Percentiles rank a stretch among this genome's conserved stretches.
Evolutionary conservation across 2,329 filamentous ascomycete genomes (phyloP).

Genomic region (Ceratocystiopsis brevicomis): DNA sequence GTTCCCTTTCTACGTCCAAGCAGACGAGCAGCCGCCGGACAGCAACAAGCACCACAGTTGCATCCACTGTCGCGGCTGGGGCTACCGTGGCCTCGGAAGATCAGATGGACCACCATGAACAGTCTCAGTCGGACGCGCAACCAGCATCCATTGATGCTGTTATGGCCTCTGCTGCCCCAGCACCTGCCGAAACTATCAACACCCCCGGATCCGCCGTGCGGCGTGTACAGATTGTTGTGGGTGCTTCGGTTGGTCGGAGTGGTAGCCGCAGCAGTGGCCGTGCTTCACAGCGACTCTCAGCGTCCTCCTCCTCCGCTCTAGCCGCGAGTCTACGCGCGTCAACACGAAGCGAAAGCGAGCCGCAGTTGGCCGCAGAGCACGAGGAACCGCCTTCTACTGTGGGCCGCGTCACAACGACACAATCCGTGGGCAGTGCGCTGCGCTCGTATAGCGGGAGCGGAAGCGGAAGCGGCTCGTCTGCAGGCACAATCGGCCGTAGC

Average conservation of each 20-base stretch:
- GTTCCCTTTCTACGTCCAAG: constrained; percentile 24
- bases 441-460: constrained; percentile 22
- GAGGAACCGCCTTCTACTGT: constrained; percentile 31
- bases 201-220: constrained; percentile 33
- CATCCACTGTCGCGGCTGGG: no score
- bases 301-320: constrained; percentile 20
- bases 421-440: constrained; percentile 32
- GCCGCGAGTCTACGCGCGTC: constrained; percentile 8
- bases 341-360: no score
- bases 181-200: constrained; percentile 22
- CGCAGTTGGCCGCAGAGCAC: constrained; percentile 3
- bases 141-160: constrained; percentile 1
- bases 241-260: constrained; percentile 27
- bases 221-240: constrained; percentile 34
- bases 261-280: background rate
- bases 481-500: constrained; percentile 3
- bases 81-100: no score
- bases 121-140: no score
- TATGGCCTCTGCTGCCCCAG: background rate
- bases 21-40: constrained; percentile 9
- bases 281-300: constrained; percentile 14
- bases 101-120: no score
- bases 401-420: constrained; percentile 16
- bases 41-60: background rate
- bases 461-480: constrained; percentile 11